Conservation (phyloP, 352 stramenopile genomes). For the Phytopythium cucurbitacearum region DNA sequence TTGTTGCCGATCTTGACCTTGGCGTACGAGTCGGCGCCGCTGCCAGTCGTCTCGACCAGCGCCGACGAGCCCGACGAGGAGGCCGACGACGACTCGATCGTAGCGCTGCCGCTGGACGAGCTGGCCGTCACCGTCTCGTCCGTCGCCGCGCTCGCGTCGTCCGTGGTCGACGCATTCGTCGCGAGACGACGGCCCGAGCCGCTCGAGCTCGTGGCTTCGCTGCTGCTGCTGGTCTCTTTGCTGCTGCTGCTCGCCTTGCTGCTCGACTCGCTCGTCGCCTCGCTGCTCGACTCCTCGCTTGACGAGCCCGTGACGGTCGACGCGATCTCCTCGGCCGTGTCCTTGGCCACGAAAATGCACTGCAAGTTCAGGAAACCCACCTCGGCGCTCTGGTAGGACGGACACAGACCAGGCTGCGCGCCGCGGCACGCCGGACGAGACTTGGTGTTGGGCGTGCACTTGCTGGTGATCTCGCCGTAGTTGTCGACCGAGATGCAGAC, state of each 20-base stretch:
- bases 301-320: slow-evolving; percentile 9
- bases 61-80: slow-evolving; percentile 5
- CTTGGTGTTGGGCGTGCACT: slow-evolving; percentile 82
- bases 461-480: slow-evolving; percentile 64
- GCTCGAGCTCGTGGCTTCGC: neutral
- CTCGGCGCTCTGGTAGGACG: slow-evolving; percentile 71
- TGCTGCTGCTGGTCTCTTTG: neutral
- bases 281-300: slow-evolving; percentile 6
- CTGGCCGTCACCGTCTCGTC: slow-evolving; percentile 4
- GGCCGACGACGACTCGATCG: slow-evolving; percentile 6
- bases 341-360: slow-evolving; percentile 76
- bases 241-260: slow-evolving; percentile 9
- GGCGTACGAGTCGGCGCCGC: slow-evolving; percentile 27
- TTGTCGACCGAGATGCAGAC: slow-evolving; percentile 78
- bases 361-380: slow-evolving; percentile 77
- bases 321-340: slow-evolving; percentile 20
- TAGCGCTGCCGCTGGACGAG: slow-evolving; percentile 9
- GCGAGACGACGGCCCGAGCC: slow-evolving; percentile 6
- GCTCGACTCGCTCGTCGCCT: slow-evolving; percentile 1
- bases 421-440: slow-evolving; percentile 70
- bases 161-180: slow-evolving; percentile 2
- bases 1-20: slow-evolving; percentile 52
- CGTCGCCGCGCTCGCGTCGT: slow-evolving; percentile 8
- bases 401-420: slow-evolving; percentile 63
- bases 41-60: slow-evolving; percentile 10